phyloP scores from a whole-genome alignment of 306 rosid species.

The Corylus heterophylla region DNA sequence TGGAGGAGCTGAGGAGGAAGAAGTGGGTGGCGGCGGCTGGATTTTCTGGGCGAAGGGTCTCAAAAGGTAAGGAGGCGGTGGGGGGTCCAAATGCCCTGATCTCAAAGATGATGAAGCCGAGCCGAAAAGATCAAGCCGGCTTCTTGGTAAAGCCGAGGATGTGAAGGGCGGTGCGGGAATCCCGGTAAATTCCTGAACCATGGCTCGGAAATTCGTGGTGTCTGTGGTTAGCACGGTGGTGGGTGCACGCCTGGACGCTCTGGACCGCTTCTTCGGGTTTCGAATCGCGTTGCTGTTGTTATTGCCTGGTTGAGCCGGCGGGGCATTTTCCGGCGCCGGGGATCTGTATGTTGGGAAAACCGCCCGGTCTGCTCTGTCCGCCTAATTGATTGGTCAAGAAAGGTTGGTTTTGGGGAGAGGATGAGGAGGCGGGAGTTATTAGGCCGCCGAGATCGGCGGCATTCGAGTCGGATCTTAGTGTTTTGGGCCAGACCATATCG shows the following conservation, averaged over 20 bases:
- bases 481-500: constrained; percentile 58
- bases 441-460: constrained; percentile 42
- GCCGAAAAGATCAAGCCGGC: constrained; percentile 70
- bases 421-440: constrained; percentile 21
- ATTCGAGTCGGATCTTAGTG: constrained; percentile 54
- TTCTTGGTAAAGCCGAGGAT: constrained; percentile 62
- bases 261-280: constrained; percentile 84
- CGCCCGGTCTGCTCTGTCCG: constrained; percentile 36
- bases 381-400: constrained; percentile 40
- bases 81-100: constrained; percentile 44
- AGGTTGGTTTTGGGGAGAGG: constrained; percentile 27
- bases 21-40: constrained; percentile 23
- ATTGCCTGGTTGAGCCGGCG: constrained; percentile 28
- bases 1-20: constrained; percentile 22
- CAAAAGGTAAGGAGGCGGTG: constrained; percentile 52
- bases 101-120: constrained; percentile 35
- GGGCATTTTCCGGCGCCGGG: constrained; percentile 26
- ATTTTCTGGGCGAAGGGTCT: constrained; percentile 77
- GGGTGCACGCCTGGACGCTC: constrained; percentile 96
- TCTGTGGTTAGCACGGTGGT: constrained; percentile 90
- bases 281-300: constrained; percentile 35
- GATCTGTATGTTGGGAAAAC: constrained; percentile 36
- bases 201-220: constrained; percentile 92
- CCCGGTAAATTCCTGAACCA: constrained; percentile 99
- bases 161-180: constrained; percentile 91